phyloP scores from a whole-genome alignment of 352 stramenopile species.

The Bremia lactucae region DNA sequence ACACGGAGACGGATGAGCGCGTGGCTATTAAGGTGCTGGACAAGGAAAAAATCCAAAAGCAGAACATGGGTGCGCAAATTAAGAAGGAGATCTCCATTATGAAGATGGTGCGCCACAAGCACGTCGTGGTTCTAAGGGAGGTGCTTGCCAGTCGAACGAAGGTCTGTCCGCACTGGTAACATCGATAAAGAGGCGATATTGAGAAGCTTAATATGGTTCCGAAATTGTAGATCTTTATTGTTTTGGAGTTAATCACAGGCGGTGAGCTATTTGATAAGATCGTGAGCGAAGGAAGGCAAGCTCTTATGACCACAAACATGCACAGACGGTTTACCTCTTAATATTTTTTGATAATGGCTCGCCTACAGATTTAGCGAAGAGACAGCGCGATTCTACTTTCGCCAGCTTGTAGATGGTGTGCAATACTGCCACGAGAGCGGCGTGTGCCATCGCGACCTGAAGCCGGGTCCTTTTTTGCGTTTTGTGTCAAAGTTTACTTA shows the following conservation, averaged over 20 bases:
- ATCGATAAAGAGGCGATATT: neutral
- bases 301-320: neutral
- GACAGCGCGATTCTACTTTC: constrained; percentile 97
- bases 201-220: neutral
- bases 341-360: constrained; percentile 3
- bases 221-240: constrained; percentile 89
- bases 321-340: constrained; percentile 1
- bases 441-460: constrained; percentile 95
- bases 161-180: constrained; percentile 32
- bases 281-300: constrained; percentile 83
- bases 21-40: constrained; percentile 97
- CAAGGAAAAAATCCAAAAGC: constrained; percentile 97
- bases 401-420: constrained; percentile 94
- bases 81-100: constrained; percentile 99
- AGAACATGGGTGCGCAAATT: constrained; percentile 97
- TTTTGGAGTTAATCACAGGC: constrained; percentile 86
- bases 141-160: constrained; percentile 92
- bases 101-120: constrained; percentile 91
- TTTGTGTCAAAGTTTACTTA: neutral
- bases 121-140: constrained; percentile 83
- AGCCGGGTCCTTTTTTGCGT: constrained; percentile 56
- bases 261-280: constrained; percentile 95
- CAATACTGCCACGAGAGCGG: constrained; percentile 96
- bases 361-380: constrained; percentile 87
- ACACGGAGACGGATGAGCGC: constrained; percentile 90